Evolutionary conservation across 208 protist genomes (phyloP), one percentile per base, ranked within the genome.

Genomic region (Vickermania spadyakhi): DNA sequence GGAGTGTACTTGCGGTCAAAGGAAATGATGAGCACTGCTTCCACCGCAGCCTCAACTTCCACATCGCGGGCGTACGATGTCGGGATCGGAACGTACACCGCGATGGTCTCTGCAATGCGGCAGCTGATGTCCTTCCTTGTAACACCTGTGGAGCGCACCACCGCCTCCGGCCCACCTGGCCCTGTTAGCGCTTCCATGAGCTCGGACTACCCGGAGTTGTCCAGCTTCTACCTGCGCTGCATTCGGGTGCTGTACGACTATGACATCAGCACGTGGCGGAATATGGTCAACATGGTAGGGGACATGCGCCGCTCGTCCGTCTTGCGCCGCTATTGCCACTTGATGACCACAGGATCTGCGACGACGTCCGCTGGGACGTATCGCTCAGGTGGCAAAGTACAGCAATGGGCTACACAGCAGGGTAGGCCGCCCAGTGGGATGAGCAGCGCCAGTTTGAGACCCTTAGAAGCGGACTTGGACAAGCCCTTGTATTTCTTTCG

Each of bases 401-500:
- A 45, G 36, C 11, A n/a, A 52, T 14, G 55, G 28, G 22, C 21
- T 28, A 18, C 54, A 57, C 41, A 26, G 28, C 1, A 66, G 13
- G n/a, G n/a, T n/a, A n/a, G n/a, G n/a, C n/a, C n/a, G n/a, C 29
- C 22, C 68, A 23, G 54, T 68, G 1, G 49, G 26, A 7, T 25
- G 62, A 21, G 45, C 50, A 22, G 22, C 66, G 65, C 52, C 1
- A 76, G 79, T 4, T 23, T 49, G 2, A 77, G 81, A 21, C 84
- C 88, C 13, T 69, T 94, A 7, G 84, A 94, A 59, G 81, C 83
- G 64, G 88, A 90, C 58, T 73, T 92, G 29, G 66, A 81, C 62
- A 80, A 92, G 52, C 84, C 84, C 2, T 70, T 86, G 7, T 84
- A 80, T 56, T 94, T 94, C 57, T 94, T 90, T 42, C 79, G 81